These are phyloP conservation scores for Calonectria henricotiae DNA, from an alignment of 2,329 filamentous ascomycete genomes.

Conservation along the genomic window DNA sequence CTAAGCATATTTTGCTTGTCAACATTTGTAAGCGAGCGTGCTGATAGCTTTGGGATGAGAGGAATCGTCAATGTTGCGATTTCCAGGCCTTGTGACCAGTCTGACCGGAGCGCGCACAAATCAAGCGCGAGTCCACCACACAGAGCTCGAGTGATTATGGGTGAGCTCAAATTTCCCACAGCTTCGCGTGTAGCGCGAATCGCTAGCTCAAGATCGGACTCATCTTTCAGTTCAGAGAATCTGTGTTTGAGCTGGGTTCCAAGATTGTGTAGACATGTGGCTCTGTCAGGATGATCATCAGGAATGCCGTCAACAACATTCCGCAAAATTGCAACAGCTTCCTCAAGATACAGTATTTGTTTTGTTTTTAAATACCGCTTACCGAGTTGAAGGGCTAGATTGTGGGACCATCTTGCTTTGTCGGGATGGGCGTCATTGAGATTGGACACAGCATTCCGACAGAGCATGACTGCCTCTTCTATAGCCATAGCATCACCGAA, in stretches of 20 bases:
- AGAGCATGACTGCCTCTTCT: background rate
- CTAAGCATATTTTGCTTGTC: constrained; percentile 3
- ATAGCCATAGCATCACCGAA: background rate
- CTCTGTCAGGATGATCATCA: background rate
- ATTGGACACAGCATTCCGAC: background rate
- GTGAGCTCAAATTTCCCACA: background rate
- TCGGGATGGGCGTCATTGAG: background rate
- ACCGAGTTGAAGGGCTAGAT: background rate
- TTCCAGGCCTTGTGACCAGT: background rate
- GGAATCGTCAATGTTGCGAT: background rate
- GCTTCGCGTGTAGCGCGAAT: background rate
- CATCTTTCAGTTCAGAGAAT: background rate
- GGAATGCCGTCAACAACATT: background rate
- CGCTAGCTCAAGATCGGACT: background rate
- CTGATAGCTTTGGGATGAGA: background rate
- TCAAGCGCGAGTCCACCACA: background rate
- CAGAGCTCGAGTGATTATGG: background rate
- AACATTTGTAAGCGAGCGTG: background rate
- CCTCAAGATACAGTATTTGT: background rate
- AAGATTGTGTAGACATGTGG: background rate
- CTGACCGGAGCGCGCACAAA: background rate
- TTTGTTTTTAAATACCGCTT: background rate
- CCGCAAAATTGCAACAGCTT: background rate
- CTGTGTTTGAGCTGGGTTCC: background rate
- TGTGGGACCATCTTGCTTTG: background rate